A percentile compares a stretch with the other conserved stretches of the same genome.
These are phyloP conservation scores for Rhynchosporium agropyri DNA, from an alignment of 2,329 filamentous ascomycete genomes.

Conservation along the genomic window DNA sequence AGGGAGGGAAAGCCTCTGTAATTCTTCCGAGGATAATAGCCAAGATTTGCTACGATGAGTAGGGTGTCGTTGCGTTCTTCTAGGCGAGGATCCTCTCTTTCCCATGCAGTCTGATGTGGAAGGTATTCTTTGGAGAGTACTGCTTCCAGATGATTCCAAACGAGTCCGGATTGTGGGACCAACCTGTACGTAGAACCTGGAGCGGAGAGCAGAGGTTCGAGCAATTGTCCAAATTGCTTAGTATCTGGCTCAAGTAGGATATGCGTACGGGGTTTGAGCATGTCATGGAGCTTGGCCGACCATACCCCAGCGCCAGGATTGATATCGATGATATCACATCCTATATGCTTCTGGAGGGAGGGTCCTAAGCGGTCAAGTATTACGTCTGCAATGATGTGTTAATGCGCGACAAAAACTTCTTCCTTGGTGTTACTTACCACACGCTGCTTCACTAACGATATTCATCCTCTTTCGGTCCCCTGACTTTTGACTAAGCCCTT, in stretches of 20 bases:
- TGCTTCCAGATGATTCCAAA: constrained; percentile 60
- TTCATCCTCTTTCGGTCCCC: constrained; percentile 52
- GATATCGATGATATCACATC: constrained; percentile 85
- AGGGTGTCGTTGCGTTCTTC: constrained; percentile 68
- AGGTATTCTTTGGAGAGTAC: constrained; percentile 55
- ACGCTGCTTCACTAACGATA: constrained; percentile 54
- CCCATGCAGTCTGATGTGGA: constrained; percentile 53
- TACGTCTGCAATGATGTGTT: constrained; percentile 34
- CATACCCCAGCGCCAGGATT: constrained; percentile 80
- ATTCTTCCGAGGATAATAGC: constrained; percentile 53
- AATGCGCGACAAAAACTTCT: constrained; percentile 11
- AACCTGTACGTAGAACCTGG: constrained; percentile 53
- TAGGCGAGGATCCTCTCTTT: constrained; percentile 44
- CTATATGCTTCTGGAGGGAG: constrained; percentile 68
- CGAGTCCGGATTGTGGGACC: constrained; percentile 58
- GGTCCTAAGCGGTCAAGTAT: constrained; percentile 66
- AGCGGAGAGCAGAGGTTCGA: constrained; percentile 58
- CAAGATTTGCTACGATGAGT: constrained; percentile 71
- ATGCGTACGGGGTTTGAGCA: constrained; percentile 78
- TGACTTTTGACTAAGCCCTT: background rate
- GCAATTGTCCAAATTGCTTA: constrained; percentile 59
- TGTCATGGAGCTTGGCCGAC: constrained; percentile 75
- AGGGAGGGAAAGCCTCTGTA: constrained; percentile 59
- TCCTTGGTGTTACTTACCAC: constrained; percentile 38
- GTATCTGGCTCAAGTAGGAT: constrained; percentile 76